These are phyloP conservation scores for Coemansia sp. DNA, from an alignment of 192 early-diverging fungal species.

Conservation along the genomic window DNA sequence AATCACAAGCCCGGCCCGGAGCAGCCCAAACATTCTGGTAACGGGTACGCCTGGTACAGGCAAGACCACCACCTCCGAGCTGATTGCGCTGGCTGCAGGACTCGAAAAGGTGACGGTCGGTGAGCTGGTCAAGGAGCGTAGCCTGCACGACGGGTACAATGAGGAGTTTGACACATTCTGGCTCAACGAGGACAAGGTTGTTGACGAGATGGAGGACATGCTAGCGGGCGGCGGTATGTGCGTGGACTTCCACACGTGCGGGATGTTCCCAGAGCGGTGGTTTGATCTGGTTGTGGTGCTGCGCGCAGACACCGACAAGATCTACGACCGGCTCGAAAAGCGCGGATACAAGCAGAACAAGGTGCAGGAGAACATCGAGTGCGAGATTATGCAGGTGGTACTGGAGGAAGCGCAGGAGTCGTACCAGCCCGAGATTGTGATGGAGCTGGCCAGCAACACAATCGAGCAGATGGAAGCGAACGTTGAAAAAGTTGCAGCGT, in stretches of 20 bases:
- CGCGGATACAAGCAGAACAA: conserved; percentile 82
- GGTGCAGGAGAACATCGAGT: conserved; percentile 89
- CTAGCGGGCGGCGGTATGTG: conserved; percentile 81
- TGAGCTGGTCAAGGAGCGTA: conserved; percentile 79
- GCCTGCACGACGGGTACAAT: conserved; percentile 82
- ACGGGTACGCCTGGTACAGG: conserved; percentile 86
- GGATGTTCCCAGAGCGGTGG: conserved; percentile 96
- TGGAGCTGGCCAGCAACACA: conserved; percentile 78
- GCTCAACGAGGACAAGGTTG: conserved; percentile 90
- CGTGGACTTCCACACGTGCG: conserved; percentile 94
- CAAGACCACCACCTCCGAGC: conserved; percentile 76
- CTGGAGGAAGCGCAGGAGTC: conserved; percentile 85
- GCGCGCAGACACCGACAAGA: conserved; percentile 69
- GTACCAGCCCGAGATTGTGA: conserved; percentile 75
- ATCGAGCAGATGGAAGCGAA: conserved; percentile 92
- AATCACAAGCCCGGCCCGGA: conserved; percentile 30
- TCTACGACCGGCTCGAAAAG: conserved; percentile 79
- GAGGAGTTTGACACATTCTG: conserved; percentile 85
- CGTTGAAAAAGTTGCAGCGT: conserved; percentile 71
- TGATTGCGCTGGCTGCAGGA: conserved; percentile 68
- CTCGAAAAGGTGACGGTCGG: conserved; percentile 84
- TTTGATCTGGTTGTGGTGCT: conserved; percentile 96
- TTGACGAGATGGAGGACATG: conserved; percentile 87
- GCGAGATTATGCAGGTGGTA: conserved; percentile 97
- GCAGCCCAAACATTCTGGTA: conserved; percentile 75